Conservation (phyloP, 2,329 filamentous ascomycete genomes). For the Botryotinia narcissicola region DNA sequence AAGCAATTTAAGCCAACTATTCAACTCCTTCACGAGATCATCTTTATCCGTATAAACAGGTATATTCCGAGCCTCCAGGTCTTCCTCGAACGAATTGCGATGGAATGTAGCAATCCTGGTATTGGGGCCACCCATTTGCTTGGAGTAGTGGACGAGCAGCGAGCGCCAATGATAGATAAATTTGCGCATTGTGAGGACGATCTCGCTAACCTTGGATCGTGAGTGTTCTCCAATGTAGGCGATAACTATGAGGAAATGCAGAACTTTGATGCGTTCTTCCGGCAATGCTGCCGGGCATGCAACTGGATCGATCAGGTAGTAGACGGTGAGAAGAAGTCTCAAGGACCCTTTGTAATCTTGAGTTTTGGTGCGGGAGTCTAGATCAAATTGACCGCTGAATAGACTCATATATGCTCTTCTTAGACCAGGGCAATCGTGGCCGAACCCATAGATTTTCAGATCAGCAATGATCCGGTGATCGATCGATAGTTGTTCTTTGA, state of each 20-base stretch:
- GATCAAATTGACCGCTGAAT: background rate
- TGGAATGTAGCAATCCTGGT: background rate
- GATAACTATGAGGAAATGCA: background rate
- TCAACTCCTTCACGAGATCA: background rate
- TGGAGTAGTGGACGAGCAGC: background rate
- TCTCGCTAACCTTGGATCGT: background rate
- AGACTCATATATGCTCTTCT: background rate
- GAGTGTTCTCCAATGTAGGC: background rate
- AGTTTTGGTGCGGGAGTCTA: background rate
- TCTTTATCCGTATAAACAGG: background rate
- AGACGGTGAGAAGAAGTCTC: background rate
- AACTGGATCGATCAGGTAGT: background rate
- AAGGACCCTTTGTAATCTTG: background rate
- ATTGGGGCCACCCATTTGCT: background rate
- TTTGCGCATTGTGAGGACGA: background rate
- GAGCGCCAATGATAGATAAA: background rate
- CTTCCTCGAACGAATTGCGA: background rate
- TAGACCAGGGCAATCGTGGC: background rate
- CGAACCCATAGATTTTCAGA: background rate
- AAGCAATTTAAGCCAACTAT: background rate
- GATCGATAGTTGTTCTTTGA: background rate
- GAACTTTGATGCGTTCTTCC: background rate
- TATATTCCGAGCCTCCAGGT: background rate
- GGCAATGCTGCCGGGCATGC: background rate
- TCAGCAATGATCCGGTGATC: background rate